These are phyloP conservation scores for Yamadazyma kanchanaburiensis DNA, from an alignment of 1,139 yeast genomes.

Conservation along the genomic window DNA sequence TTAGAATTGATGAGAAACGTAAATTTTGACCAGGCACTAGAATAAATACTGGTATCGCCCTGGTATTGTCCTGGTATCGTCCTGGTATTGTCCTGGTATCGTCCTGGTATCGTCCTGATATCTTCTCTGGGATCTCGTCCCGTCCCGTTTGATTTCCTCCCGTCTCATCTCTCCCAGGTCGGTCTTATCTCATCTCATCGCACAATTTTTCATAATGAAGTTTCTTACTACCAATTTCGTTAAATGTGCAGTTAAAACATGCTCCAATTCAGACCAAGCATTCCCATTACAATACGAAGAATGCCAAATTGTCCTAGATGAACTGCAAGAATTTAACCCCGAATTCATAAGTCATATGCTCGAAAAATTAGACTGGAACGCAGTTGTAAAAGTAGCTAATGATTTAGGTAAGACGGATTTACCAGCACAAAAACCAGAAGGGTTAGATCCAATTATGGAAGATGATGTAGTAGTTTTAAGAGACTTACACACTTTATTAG, in stretches of 20 bases:
- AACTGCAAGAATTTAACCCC: constrained; percentile 80
- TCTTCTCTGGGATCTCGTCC: too few relatives aligned
- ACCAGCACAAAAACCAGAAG: constrained; percentile 65
- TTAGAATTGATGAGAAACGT: too few relatives aligned
- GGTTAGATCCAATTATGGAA: constrained; percentile 47
- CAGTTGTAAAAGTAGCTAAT: constrained; percentile 68
- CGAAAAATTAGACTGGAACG: constrained; percentile 86
- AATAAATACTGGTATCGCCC: too few relatives aligned
- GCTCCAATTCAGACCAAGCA: constrained; percentile 70
- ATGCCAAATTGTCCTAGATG: constrained; percentile 73
- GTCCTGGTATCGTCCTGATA: too few relatives aligned
- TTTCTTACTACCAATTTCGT: constrained; percentile 92
- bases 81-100: too few relatives aligned
- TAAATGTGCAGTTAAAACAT: constrained; percentile 83
- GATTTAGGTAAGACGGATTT: constrained; percentile 70
- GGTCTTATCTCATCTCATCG: constrained; percentile 10
- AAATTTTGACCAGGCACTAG: too few relatives aligned
- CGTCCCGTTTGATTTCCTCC: too few relatives aligned
- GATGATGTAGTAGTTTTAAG: constrained; percentile 62
- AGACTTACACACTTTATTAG: constrained; percentile 73
- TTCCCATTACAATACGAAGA: constrained; percentile 79
- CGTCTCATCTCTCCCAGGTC: too few relatives aligned
- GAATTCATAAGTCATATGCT: constrained; percentile 75
- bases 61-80: too few relatives aligned
- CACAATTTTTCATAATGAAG: constrained; percentile 53